Base-by-base conservation (phyloP, 1,139 yeast species). In the Geotrichum reessii region DNA sequence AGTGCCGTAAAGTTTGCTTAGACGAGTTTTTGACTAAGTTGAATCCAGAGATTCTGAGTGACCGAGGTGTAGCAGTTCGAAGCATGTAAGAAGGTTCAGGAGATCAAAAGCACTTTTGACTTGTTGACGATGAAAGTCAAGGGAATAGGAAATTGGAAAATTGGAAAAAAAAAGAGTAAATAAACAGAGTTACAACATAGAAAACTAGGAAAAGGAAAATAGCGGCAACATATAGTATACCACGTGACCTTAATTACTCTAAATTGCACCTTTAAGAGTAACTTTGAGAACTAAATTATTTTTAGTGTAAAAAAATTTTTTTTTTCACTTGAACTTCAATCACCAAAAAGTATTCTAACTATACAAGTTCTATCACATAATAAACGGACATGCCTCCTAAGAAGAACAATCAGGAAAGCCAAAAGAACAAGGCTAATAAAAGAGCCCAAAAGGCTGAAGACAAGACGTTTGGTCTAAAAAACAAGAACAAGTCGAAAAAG, bases 381-480 rank as follows among this genome's bases (percentile, higher is more conserved):
- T 21, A 31, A 47, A 33, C 3, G 49, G 54, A 53, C 12, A 65
- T 65, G 68, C 67, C 67, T n/a, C 68, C 95, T 83, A 87, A 87
- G 75, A 86, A 85, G 75, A 80, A n/a, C n/a, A n/a, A 83, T 69
- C 86, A 83, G 67, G 80, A 78, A 58, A 81, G 80, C 62, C 85
- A 78, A 67, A 79, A 79, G 68, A 71, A 73, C 50, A 88, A 88
- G 77, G 83, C 83, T 62, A 81, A 81, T 69, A 86, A 88, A 71
- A 85, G 85, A 75, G 78, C 76, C 65, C 83, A 84, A 74, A 74
- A 83, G 48, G 86, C 86, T 63, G 93, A 87, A 55, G 98, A 93
- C 74, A 91, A 90, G 75, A 87, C 97, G 1, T 93, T 93, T 71
- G 99, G 99, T 61, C 78, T 93, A 78, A 93, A 91, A 71, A 91